Base-by-base conservation (phyloP, 2,329 filamentous ascomycete species). In the Colletotrichum tofieldiae region DNA sequence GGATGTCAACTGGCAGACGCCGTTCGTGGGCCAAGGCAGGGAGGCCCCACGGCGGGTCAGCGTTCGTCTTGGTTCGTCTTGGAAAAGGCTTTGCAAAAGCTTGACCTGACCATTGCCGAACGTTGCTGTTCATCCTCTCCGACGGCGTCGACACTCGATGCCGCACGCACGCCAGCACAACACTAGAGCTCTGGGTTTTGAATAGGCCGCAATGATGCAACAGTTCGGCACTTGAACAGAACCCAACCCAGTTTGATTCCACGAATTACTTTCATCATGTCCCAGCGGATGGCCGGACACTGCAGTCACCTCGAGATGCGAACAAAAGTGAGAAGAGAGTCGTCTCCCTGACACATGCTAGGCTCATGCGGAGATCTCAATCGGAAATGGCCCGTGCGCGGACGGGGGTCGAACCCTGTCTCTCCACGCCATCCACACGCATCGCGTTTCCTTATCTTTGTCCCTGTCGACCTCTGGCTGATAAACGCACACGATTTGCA, bases 381-480 rank as follows among this genome's bases (percentile, higher is more conserved):
- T 61, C n/a, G 54, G 14, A 5, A 7, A 45, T 70, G 70, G 54
- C 11, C 70, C 54, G 70, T 72, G 70, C 70, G n/a, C 20, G 1
- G 1, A 41, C 39, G 23, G 20, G 55, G 67, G 55, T 26, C 12
- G 7, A 20, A 11, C 4, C 20, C 18, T 43, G 32, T 56, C 35
- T 72, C 65, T 72, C 69, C 65, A 69, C 43, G 59, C 65, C 70
- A 70, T 65, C 70, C 70, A 72, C 70, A 72, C 65, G 65, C 54
- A 60, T 69, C 52, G 58, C 65, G 65, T 65, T 32, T 69, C 23
- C 70, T 72, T 72, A 72, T 72, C 70, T 72, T 55, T 60, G 65
- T 58, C 70, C 69, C 69, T 59, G 59, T 65, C 65, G 41, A 60
- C 59, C 7, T 45, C 65, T 32, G 5, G 9, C 60, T 55, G 65